These are phyloP conservation scores for Shiraia sp. DNA, from an alignment of 2,329 filamentous ascomycete genomes.

Conservation along the genomic window DNA sequence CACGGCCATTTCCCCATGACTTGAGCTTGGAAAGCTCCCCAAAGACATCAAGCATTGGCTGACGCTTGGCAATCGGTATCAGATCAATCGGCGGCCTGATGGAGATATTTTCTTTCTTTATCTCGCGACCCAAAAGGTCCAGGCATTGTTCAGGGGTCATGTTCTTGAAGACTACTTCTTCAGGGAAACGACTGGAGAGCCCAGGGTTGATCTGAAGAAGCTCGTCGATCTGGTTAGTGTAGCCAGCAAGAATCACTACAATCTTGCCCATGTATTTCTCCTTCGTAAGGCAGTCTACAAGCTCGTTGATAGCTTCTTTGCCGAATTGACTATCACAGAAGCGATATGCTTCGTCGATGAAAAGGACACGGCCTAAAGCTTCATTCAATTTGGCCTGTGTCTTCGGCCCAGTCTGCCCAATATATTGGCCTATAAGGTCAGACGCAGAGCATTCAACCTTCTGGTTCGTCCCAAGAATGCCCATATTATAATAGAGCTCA, in stretches of 20 bases:
- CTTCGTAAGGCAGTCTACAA: constrained; percentile 55
- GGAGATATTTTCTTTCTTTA: constrained; percentile 4
- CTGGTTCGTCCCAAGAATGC: constrained; percentile 60
- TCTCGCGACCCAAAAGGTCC: constrained; percentile 40
- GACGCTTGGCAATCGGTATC: too few relatives aligned
- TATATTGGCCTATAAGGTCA: constrained; percentile 66
- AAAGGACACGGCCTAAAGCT: constrained; percentile 64
- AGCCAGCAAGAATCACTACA: constrained; percentile 69
- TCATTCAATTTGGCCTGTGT: constrained; percentile 61
- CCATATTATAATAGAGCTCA: constrained; percentile 71
- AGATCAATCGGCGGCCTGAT: background rate
- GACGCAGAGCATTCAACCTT: constrained; percentile 67
- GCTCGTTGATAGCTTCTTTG: constrained; percentile 54
- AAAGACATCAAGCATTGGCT: background rate
- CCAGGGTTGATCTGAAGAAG: constrained; percentile 63
- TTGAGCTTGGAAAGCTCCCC: background rate
- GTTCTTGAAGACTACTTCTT: constrained; percentile 58
- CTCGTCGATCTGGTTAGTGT: constrained; percentile 64
- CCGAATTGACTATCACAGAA: constrained; percentile 60
- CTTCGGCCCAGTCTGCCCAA: constrained; percentile 70
- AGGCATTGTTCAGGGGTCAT: constrained; percentile 28
- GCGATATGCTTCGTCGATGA: constrained; percentile 71
- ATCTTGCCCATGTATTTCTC: constrained; percentile 60
- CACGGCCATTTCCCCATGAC: background rate
- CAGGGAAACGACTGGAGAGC: constrained; percentile 64